phyloP scores from a whole-genome alignment of 1,284 basidiomycete species.

The Puccinia horiana region DNA sequence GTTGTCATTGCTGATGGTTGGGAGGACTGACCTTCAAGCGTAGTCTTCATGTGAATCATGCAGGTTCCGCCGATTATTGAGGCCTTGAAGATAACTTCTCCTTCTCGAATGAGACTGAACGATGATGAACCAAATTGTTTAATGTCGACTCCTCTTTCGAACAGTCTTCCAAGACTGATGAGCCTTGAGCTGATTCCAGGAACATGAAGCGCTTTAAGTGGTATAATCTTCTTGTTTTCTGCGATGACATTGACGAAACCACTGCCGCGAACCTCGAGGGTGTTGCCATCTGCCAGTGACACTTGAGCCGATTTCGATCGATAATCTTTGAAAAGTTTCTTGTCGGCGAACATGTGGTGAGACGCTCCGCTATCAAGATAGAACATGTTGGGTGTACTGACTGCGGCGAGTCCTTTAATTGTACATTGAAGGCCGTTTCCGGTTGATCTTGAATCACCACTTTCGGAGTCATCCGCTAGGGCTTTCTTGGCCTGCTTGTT shows the following conservation, averaged over 20 bases:
- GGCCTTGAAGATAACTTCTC: not conserved
- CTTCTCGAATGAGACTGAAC: not conserved
- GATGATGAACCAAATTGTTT: not conserved
- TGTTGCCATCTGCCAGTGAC: not conserved
- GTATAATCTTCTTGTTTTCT: not conserved
- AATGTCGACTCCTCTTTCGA: not conserved
- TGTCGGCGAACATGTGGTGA: slow-evolving; percentile 24
- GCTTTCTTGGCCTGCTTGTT: not conserved
- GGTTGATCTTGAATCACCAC: not conserved
- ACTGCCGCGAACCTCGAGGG: not conserved
- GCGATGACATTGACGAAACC: not conserved
- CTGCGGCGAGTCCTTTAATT: no score
- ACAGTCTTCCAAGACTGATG: slow-evolving; percentile 21
- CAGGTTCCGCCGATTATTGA: not conserved
- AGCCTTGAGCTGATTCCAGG: not conserved
- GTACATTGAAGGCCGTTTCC: no score
- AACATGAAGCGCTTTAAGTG: slow-evolving; percentile 17
- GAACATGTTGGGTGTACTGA: no score
- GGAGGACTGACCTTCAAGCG: not conserved
- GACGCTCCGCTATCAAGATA: no score
- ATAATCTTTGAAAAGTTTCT: not conserved
- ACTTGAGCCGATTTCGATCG: not conserved
- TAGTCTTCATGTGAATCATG: not conserved
- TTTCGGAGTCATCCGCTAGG: not conserved
- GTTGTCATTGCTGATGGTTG: not conserved